phyloP scores from a whole-genome alignment of 352 stramenopile genomes.

The Globisporangium okanoganense region DNA sequence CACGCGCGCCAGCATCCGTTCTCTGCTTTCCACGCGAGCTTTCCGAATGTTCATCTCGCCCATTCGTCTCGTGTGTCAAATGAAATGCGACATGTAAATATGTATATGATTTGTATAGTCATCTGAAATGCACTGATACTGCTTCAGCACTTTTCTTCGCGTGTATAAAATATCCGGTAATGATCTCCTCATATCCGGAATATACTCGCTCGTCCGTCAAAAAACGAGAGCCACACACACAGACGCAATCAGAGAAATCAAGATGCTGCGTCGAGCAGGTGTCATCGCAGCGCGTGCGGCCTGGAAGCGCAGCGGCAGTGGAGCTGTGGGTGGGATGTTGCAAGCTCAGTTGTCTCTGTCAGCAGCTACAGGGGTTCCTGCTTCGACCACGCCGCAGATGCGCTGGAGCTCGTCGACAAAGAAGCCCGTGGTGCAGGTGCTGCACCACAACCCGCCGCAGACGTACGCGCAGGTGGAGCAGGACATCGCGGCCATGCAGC shows the following conservation, averaged over 20 bases:
- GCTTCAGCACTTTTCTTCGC: neutral
- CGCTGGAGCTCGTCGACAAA: constrained; percentile 19
- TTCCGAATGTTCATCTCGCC: neutral
- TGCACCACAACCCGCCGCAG: constrained; percentile 52
- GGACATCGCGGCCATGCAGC: constrained; percentile 78
- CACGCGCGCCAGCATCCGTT: constrained; percentile 8
- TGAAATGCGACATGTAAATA: neutral
- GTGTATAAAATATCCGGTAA: neutral
- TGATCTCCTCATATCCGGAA: neutral
- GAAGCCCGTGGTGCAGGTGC: constrained; percentile 44
- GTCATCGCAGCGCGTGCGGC: neutral
- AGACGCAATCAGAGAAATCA: neutral
- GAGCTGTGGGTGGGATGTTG: neutral
- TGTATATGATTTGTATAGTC: too few species aligned
- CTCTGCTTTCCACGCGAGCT: neutral
- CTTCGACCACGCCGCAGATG: neutral
- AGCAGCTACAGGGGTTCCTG: neutral
- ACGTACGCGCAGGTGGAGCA: constrained; percentile 71
- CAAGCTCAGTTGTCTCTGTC: neutral
- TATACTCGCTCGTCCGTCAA: neutral
- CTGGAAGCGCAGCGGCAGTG: neutral
- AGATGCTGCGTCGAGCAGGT: constrained; percentile 7
- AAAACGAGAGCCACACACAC: constrained; percentile 9
- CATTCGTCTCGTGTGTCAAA: neutral
- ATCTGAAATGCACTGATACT: too few species aligned